phyloP scores from a whole-genome alignment of 169 alveolate species.

The Blepharisma undulans region DNA sequence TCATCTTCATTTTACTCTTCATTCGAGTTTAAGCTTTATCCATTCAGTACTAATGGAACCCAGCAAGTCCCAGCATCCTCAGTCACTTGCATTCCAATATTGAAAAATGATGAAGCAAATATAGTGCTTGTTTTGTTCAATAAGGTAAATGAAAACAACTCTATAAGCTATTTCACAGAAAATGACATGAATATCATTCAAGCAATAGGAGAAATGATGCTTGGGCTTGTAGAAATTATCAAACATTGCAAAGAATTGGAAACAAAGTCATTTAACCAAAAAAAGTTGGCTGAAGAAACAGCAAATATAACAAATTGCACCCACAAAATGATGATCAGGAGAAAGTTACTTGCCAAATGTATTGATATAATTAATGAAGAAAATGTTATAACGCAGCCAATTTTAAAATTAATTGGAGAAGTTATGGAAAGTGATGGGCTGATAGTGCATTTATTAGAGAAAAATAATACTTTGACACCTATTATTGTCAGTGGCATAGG shows the following conservation, averaged over 20 bases:
- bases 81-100: neutral
- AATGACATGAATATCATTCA: neutral
- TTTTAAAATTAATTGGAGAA: neutral
- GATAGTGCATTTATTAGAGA: neutral
- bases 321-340: neutral
- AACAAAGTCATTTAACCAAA: neutral
- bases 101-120: neutral
- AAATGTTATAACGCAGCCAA: neutral
- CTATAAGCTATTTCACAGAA: neutral
- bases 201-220: neutral
- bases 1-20: neutral
- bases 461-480: neutral
- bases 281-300: neutral
- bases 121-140: neutral
- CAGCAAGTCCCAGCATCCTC: neutral
- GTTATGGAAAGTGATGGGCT: constrained; percentile 1
- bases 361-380: neutral
- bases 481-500: neutral
- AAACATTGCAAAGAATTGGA: neutral
- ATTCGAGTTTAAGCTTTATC: neutral
- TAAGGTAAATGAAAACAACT: constrained; percentile 10
- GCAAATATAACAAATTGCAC: neutral
- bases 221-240: neutral
- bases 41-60: neutral
- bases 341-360: neutral